Evolutionary conservation across 177 flowering plant species (phyloP), one percentile per base, ranked within the genome.

Genomic region (Vitis hybrid): DNA sequence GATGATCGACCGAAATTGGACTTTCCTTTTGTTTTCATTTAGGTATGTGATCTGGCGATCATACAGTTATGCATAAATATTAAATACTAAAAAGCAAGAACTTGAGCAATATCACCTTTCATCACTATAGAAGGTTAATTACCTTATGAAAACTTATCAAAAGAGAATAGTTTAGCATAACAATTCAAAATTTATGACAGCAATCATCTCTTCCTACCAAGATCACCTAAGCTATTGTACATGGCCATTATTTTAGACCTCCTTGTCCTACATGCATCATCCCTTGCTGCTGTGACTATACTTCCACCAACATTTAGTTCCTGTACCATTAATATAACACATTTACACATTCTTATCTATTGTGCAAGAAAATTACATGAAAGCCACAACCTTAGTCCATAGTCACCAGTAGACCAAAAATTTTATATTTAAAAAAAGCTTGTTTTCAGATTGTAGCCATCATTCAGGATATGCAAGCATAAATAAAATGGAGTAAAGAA

Each of bases 251-350:
- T 82, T 83, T 80, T 94, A 49, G 87, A 81, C 70, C 80, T 85
- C 18, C 75, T 85, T 59, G 89, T 84, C 52, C 98, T 94, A 79
- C 97, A 92, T 68, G 92, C 92, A 72, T 94, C 97, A 83, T 92
- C 90, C 60, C 92, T 74, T 58, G 98, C 94, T 66, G 92, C 68
- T 59, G 88, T 75, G 67, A 94, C 89, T 75, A 88, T 65, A 82
- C 94, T 82, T 15, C 87, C 91, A 74, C 98, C 98, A 78, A 92
- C 87, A 70, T 92, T 92, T 62, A 94, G 79, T 75, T 94, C 96
- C 96, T 94, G 80, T 71, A 78, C 16, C 74, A 78, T 48, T 60
- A 13, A 8, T 18, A 60, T 8, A 63, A 32, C 15, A 67, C 27
- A 30, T 66, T 24, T 13, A 14, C 52, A 10, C 15, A 16, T 32